Evolutionary conservation across 2,329 filamentous ascomycete species (phyloP).

Genomic region (Beauveria pseudobassiana): DNA sequence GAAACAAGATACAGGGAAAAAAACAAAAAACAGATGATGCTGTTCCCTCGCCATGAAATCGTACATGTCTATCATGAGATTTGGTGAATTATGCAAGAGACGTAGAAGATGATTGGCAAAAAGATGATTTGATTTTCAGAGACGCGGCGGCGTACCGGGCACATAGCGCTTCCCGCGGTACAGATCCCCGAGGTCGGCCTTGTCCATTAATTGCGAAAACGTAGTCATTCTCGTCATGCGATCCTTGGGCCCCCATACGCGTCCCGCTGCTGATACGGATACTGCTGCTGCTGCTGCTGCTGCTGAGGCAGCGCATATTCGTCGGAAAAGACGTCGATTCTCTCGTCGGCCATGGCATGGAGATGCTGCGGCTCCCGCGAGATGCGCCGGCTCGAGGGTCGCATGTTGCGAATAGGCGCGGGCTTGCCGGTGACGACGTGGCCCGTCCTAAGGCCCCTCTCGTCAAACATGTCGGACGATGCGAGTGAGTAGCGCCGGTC

Average conservation of each 20-base stretch:
- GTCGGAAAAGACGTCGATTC: constrained; percentile 5
- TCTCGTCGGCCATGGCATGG: background rate
- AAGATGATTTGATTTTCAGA: constrained; percentile 13
- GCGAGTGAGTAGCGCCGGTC: constrained; percentile 9
- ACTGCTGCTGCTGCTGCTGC: background rate
- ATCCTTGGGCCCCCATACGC: background rate
- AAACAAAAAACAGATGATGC: background rate
- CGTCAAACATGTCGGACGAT: background rate
- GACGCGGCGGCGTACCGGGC: constrained; percentile 28
- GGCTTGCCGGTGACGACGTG: constrained; percentile 9
- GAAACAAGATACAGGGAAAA: background rate
- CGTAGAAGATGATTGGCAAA: background rate
- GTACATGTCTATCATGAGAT: background rate
- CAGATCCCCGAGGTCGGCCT: constrained; percentile 35
- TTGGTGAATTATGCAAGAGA: background rate
- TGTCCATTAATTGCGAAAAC: constrained; percentile 47
- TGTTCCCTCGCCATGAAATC: background rate
- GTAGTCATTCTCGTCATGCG: constrained; percentile 39
- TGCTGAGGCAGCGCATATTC: background rate
- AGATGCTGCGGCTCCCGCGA: constrained; percentile 4
- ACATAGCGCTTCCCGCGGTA: constrained; percentile 36
- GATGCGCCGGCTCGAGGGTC: constrained; percentile 8
- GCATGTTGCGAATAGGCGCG: constrained; percentile 10
- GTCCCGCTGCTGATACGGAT: background rate
- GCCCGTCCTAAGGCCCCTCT: background rate